Percentiles rank a stretch among this genome's conserved stretches.
phyloP scores from a whole-genome alignment of 2,329 filamentous ascomycete species.

The Xylaria sp. region DNA sequence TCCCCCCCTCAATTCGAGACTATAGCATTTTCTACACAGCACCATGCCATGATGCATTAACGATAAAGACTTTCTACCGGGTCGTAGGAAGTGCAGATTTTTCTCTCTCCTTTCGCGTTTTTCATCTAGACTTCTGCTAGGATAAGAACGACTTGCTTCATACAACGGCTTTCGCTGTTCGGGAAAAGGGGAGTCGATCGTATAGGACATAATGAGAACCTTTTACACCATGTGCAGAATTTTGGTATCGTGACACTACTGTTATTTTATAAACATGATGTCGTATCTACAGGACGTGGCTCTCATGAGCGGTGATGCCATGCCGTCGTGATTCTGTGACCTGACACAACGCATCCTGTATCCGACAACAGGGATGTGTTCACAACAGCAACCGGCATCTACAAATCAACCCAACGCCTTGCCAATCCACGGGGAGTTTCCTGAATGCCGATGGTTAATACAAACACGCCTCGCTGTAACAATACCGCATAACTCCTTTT shows the following conservation, averaged over 20 bases:
- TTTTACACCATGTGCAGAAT: not conserved
- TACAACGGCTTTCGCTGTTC: conserved; percentile 9
- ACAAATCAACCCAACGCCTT: conserved; percentile 11
- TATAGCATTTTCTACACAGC: not conserved
- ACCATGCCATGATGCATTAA: conserved; percentile 4
- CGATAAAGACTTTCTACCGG: conserved; percentile 13
- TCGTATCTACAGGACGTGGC: too few relatives aligned
- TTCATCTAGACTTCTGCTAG: conserved; percentile 20
- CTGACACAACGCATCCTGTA: not conserved
- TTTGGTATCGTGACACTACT: not conserved
- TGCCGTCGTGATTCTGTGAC: not conserved
- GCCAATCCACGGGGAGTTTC: not conserved
- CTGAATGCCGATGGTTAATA: not conserved
- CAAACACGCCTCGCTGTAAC: not conserved
- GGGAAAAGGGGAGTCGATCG: conserved; percentile 5
- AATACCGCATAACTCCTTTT: not conserved
- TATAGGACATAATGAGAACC: conserved; percentile 12
- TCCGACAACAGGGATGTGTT: not conserved
- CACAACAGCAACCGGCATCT: not conserved
- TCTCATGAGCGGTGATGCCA: not conserved
- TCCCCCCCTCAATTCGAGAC: not conserved
- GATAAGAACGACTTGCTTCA: conserved; percentile 15
- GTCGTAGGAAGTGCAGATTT: conserved; percentile 11
- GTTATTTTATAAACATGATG: not conserved
- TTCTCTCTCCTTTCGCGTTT: not conserved